Conservation (phyloP, 768 basidiomycete species). For the Kwoniella botswanensis region DNA sequence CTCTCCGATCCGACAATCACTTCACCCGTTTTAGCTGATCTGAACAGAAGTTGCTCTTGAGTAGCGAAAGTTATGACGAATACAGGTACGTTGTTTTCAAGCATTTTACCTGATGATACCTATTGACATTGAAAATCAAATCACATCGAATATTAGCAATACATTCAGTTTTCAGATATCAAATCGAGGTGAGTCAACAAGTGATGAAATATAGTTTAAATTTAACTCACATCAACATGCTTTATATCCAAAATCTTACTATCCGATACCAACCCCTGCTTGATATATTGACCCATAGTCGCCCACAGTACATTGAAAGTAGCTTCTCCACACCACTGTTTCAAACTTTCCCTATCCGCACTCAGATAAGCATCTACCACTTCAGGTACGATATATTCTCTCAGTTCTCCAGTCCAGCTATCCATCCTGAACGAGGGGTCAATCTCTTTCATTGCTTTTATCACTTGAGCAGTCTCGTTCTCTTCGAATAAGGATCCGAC, state of each 20-base stretch:
- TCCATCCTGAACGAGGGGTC: slow-evolving; percentile 89
- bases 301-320: slow-evolving; percentile 99
- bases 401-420: slow-evolving; percentile 80
- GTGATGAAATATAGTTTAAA: too few species aligned
- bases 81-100: slow-evolving; percentile 85
- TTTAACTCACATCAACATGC: slow-evolving; percentile 81
- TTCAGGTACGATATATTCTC: slow-evolving; percentile 97
- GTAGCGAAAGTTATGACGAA: slow-evolving; percentile 90
- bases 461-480: slow-evolving; percentile 96
- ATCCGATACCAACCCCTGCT: slow-evolving; percentile 87
- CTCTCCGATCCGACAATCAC: slow-evolving; percentile 84
- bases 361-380: slow-evolving; percentile 94
- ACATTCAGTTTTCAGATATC: too few species aligned
- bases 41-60: slow-evolving; percentile 90
- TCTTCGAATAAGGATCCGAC: slow-evolving; percentile 88
- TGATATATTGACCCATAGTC: slow-evolving; percentile 90
- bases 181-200: slow-evolving; percentile 2
- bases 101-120: slow-evolving; percentile 70
- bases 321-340: slow-evolving; percentile 93
- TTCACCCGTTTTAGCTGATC: slow-evolving; percentile 86
- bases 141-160: too few species aligned
- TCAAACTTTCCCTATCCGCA: slow-evolving; percentile 83
- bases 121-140: neutral
- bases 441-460: slow-evolving; percentile 79
- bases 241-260: slow-evolving; percentile 96